Conservation (phyloP, 108 stramenopile genomes). For the Licmophora abbreviata region DNA sequence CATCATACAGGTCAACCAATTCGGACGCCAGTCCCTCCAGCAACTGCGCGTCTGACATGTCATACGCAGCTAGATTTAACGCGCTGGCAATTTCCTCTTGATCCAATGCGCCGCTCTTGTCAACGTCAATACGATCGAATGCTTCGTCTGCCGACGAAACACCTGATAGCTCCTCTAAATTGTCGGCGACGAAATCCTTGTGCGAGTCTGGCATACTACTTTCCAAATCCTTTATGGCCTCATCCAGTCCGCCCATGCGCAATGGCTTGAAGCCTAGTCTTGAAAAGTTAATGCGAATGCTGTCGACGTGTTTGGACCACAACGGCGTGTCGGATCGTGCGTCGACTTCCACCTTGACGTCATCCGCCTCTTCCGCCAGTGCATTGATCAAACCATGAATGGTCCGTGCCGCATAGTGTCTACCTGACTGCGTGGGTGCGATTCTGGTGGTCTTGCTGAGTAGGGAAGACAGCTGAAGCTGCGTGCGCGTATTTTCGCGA, state of each 20-base stretch:
- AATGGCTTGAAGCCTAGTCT: constrained; percentile 66
- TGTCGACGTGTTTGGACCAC: constrained; percentile 66
- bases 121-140: constrained; percentile 73
- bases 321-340: constrained; percentile 40
- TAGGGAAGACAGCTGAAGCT: background rate
- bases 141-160: constrained; percentile 60
- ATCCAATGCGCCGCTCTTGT: constrained; percentile 72
- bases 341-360: constrained; percentile 54
- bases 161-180: background rate
- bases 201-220: constrained; percentile 1
- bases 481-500: constrained; percentile 22
- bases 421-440: background rate
- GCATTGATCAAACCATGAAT: constrained; percentile 75
- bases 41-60: constrained; percentile 21
- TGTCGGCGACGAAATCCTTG: constrained; percentile 2
- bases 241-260: constrained; percentile 52
- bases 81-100: constrained; percentile 64
- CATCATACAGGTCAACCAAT: constrained; percentile 68
- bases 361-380: constrained; percentile 63
- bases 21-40: constrained; percentile 51
- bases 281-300: constrained; percentile 67
- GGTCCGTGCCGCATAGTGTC: constrained; percentile 46
- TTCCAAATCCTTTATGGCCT: constrained; percentile 15
- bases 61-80: constrained; percentile 46
- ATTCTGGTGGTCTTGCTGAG: too few relatives aligned